phyloP scores from a whole-genome alignment of 331 rosid genomes.

The Quercus phellos region DNA sequence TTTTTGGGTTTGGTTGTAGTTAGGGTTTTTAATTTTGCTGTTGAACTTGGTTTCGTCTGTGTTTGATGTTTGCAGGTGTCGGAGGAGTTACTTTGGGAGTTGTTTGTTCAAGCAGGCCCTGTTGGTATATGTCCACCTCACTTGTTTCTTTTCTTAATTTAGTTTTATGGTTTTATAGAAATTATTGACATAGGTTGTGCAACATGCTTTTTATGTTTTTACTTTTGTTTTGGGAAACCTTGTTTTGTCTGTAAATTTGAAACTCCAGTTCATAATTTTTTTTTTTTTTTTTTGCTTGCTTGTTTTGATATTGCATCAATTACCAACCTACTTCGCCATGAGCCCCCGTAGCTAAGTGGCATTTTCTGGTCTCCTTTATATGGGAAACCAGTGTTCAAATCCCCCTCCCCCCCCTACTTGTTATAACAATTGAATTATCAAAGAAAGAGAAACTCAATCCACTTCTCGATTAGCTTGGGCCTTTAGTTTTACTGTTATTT shows the following conservation, averaged over 20 bases:
- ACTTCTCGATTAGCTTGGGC: background rate
- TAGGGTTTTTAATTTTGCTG: background rate
- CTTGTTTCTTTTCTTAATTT: background rate
- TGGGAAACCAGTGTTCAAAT: too few species aligned
- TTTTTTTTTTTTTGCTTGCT: background rate
- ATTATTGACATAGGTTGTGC: background rate
- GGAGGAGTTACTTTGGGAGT: conserved; percentile 92
- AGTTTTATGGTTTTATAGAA: too few species aligned
- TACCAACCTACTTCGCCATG: too few species aligned
- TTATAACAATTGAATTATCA: too few species aligned
- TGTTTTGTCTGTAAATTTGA: background rate
- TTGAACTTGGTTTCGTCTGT: background rate
- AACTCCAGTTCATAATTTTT: background rate
- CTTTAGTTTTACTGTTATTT: background rate
- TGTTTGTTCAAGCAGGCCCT: conserved; percentile 97
- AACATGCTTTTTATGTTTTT: background rate
- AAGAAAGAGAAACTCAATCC: too few species aligned
- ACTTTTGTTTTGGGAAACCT: background rate
- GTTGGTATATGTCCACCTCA: conserved; percentile 53
- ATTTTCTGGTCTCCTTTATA: too few species aligned
- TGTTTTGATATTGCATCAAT: too few species aligned
- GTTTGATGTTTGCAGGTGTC: conserved; percentile 35
- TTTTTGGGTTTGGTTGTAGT: background rate
- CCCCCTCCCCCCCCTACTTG: too few species aligned
- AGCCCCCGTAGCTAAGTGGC: too few species aligned